Evolutionary conservation across 768 basidiomycete species (phyloP).

Genomic region (Termitomyces titanicus): DNA sequence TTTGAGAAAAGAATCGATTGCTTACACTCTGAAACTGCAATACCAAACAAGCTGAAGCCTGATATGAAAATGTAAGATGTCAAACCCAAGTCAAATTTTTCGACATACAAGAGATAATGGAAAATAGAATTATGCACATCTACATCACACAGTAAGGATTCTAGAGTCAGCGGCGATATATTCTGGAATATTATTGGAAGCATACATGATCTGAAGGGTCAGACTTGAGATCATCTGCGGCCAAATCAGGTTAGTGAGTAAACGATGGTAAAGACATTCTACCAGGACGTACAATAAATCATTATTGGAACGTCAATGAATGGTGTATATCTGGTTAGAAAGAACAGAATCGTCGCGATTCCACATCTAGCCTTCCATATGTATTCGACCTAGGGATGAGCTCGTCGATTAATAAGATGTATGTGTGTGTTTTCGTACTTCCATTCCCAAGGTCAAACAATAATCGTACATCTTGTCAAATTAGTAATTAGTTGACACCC

Average conservation of each 20-base stretch:
- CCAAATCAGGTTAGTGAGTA: neutral
- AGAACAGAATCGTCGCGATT: slow-evolving; percentile 19
- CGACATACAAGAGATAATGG: neutral
- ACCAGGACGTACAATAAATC: slow-evolving; percentile 16
- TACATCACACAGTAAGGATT: neutral
- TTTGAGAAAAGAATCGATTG: neutral
- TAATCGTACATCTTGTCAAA: too few relatives aligned
- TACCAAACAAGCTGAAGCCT: slow-evolving; percentile 6
- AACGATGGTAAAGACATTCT: neutral
- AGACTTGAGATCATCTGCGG: neutral
- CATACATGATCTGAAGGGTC: neutral
- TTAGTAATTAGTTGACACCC: too few relatives aligned
- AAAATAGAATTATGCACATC: slow-evolving; percentile 4
- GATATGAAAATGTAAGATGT: neutral
- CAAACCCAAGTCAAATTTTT: too few relatives aligned
- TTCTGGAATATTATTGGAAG: too few relatives aligned
- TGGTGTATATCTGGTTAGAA: slow-evolving; percentile 21
- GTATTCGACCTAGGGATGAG: slow-evolving; percentile 15
- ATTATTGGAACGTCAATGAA: slow-evolving; percentile 21
- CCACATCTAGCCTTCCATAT: slow-evolving; percentile 23
- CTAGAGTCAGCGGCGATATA: neutral
- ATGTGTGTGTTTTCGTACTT: neutral
- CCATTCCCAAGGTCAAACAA: too few relatives aligned
- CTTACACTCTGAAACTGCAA: slow-evolving; percentile 11
- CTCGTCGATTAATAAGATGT: too few relatives aligned